These are phyloP conservation scores for Drechslerella stenobrocha DNA, from an alignment of 2,329 filamentous ascomycete genomes.

Conservation along the genomic window DNA sequence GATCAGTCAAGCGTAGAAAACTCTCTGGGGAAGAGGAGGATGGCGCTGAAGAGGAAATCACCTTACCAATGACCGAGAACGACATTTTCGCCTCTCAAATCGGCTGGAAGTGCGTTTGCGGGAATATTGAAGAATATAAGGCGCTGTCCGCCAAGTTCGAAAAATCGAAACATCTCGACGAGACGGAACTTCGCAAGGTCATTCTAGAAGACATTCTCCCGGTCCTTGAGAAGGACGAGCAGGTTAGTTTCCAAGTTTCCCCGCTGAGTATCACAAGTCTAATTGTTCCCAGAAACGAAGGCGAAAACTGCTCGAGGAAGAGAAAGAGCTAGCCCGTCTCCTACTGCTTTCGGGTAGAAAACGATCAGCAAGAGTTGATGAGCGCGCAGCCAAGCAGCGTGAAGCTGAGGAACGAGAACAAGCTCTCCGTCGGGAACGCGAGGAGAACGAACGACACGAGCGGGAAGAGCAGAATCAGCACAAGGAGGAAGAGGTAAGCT, in stretches of 20 bases:
- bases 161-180: constrained; percentile 79
- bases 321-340: constrained; percentile 77
- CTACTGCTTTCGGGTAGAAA: constrained; percentile 93
- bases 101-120: constrained; percentile 88
- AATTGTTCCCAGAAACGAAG: constrained; percentile 36
- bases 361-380: constrained; percentile 83
- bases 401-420: constrained; percentile 72
- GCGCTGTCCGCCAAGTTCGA: constrained; percentile 70
- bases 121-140: constrained; percentile 76
- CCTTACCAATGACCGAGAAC: constrained; percentile 57
- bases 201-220: constrained; percentile 79
- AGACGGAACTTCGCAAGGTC: constrained; percentile 73
- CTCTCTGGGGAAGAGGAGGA: constrained; percentile 52
- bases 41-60: constrained; percentile 53
- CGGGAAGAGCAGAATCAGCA: constrained; percentile 61
- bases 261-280: background rate
- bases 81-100: constrained; percentile 57
- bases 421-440: constrained; percentile 61
- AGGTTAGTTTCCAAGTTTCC: constrained; percentile 56
- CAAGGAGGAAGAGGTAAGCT: constrained; percentile 68
- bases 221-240: constrained; percentile 75
- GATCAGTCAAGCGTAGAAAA: constrained; percentile 74
- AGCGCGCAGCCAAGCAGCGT: constrained; percentile 75
- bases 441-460: constrained; percentile 60
- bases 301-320: constrained; percentile 60